These are phyloP conservation scores for Gynandropsis gynandra DNA, from an alignment of 345 rosid genomes.

Conservation along the genomic window DNA sequence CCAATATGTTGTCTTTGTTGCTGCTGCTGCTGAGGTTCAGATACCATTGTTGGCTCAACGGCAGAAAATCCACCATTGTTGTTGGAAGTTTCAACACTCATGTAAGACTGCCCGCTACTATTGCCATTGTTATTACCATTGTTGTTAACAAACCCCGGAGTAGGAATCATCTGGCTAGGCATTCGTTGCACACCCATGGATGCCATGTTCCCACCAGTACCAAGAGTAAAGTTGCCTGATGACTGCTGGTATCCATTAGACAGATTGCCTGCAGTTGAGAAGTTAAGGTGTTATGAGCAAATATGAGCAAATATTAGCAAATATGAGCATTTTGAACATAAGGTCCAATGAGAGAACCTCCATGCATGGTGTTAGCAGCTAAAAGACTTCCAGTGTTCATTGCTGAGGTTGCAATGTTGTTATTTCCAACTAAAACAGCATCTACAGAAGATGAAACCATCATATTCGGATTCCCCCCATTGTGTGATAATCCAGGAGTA, in stretches of 20 bases:
- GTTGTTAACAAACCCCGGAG: slow-evolving; percentile 74
- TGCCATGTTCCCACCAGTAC: slow-evolving; percentile 72
- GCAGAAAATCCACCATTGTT: slow-evolving; percentile 59
- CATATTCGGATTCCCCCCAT: slow-evolving; percentile 50
- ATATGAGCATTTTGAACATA: slow-evolving; percentile 16
- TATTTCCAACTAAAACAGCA: slow-evolving; percentile 48
- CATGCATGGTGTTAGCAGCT: slow-evolving; percentile 47
- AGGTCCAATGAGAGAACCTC: slow-evolving; percentile 43
- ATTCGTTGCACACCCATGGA: slow-evolving; percentile 60
- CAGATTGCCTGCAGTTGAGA: slow-evolving; percentile 46
- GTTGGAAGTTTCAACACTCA: slow-evolving; percentile 58
- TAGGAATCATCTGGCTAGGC: slow-evolving; percentile 92
- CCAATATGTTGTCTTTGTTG: slow-evolving; percentile 54
- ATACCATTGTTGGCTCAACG: slow-evolving; percentile 52
- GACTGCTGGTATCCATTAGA: slow-evolving; percentile 82
- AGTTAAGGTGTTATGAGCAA: slow-evolving; percentile 10
- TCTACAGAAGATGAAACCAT: slow-evolving; percentile 63
- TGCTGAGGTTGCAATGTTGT: slow-evolving; percentile 40
- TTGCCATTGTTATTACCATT: slow-evolving; percentile 34
- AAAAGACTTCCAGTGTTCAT: slow-evolving; percentile 51
- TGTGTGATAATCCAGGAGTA: slow-evolving; percentile 81
- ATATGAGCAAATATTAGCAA: slow-evolving; percentile 16
- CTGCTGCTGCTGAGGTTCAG: slow-evolving; percentile 51
- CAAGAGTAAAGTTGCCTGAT: slow-evolving; percentile 53
- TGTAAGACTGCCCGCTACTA: slow-evolving; percentile 42